Conservation (phyloP, 2,329 filamentous ascomycete species). For the Hyphodiscus sp. region DNA sequence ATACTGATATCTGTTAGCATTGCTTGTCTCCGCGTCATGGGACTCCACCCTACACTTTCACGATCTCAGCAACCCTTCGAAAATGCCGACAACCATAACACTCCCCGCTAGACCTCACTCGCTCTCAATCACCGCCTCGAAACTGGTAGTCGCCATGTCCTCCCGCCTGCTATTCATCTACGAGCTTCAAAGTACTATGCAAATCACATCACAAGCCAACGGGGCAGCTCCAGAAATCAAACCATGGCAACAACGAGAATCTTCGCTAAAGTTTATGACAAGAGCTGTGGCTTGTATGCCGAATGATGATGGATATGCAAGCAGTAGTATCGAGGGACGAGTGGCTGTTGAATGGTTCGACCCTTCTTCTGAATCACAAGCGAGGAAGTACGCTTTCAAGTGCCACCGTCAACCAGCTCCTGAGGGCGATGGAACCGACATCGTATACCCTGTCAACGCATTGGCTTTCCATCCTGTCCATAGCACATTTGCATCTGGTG, state of each 20-base stretch:
- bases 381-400: slow-evolving; percentile 96
- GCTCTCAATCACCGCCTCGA: slow-evolving; percentile 67
- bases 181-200: slow-evolving; percentile 65
- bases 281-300: slow-evolving; percentile 94
- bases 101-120: slow-evolving; percentile 88
- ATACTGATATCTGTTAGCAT: slow-evolving; percentile 35
- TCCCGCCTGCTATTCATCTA: slow-evolving; percentile 92
- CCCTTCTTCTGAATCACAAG: slow-evolving; percentile 76
- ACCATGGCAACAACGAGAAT: slow-evolving; percentile 91
- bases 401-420: slow-evolving; percentile 77
- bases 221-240: slow-evolving; percentile 46
- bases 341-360: slow-evolving; percentile 99
- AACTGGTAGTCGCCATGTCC: slow-evolving; percentile 93
- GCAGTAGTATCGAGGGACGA: slow-evolving; percentile 85
- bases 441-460: slow-evolving; percentile 68
- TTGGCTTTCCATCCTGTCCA: slow-evolving; percentile 63
- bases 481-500: slow-evolving; percentile 62
- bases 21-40: slow-evolving; percentile 90
- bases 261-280: slow-evolving; percentile 92
- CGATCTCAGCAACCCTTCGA: slow-evolving; percentile 47
- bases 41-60: slow-evolving; percentile 86
- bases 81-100: slow-evolving; percentile 54
- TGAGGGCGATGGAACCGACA: slow-evolving; percentile 52
- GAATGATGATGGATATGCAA: slow-evolving; percentile 89
- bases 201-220: slow-evolving; percentile 45